These are phyloP conservation scores for Cordyceps militaris DNA, from an alignment of 2,329 filamentous ascomycete genomes.

Conservation along the genomic window DNA sequence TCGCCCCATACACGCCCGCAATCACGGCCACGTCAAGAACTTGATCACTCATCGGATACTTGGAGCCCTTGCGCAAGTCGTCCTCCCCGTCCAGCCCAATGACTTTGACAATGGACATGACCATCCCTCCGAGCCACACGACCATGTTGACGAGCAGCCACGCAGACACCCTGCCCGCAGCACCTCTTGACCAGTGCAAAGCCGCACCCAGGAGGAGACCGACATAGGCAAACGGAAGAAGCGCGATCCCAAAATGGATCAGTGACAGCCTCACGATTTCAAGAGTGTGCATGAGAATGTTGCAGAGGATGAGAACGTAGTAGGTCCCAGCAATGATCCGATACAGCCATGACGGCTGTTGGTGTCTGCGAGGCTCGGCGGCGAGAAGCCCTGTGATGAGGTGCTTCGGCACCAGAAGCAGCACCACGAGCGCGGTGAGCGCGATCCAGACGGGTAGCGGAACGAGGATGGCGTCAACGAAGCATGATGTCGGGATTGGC, in stretches of 20 bases:
- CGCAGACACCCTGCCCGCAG: neutral
- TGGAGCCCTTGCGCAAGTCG: slow-evolving; percentile 1
- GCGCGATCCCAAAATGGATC: slow-evolving; percentile 7
- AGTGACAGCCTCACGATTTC: slow-evolving; percentile 7
- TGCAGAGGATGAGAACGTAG: slow-evolving; percentile 6
- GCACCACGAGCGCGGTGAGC: neutral
- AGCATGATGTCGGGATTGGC: slow-evolving; percentile 8
- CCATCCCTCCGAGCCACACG: slow-evolving; percentile 6
- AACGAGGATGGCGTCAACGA: slow-evolving; percentile 8
- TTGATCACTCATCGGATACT: slow-evolving; percentile 11
- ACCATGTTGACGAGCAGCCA: slow-evolving; percentile 7
- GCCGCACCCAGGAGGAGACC: slow-evolving; percentile 1
- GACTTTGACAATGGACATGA: slow-evolving; percentile 3
- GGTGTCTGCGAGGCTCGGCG: neutral
- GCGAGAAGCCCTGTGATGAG: neutral
- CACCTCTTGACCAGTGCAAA: slow-evolving; percentile 1
- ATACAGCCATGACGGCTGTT: neutral
- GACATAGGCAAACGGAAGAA: slow-evolving; percentile 7
- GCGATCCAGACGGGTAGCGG: slow-evolving; percentile 10
- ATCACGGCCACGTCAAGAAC: slow-evolving; percentile 8
- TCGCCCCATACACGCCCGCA: slow-evolving; percentile 8
- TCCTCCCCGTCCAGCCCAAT: slow-evolving; percentile 3
- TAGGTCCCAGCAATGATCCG: neutral
- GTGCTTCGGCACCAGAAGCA: neutral
- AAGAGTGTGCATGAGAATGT: slow-evolving; percentile 8